Base-by-base conservation (phyloP, 2,329 filamentous ascomycete species). In the Trichoderma sp. region DNA sequence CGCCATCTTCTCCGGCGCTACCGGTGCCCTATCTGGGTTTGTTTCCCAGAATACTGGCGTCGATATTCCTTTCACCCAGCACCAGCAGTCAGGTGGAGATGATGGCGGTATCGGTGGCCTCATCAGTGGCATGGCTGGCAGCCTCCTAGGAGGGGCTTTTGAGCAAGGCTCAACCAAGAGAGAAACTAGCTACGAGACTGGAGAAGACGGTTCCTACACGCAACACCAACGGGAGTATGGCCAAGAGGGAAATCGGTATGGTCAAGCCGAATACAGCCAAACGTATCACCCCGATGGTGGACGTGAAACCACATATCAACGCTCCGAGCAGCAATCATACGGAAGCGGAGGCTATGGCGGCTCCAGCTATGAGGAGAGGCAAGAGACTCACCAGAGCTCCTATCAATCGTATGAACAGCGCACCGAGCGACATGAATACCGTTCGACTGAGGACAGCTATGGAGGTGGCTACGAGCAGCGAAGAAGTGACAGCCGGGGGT, bases 21-120 rank as follows among this genome's bases (percentile, higher is more conserved):
- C 89, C 12, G 87, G 90, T 62, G 89, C 85, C 41, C 80, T 90
- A 41, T 87, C 87, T 29, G 82, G 84, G 63, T 80, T 89, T 18
- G 83, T 90, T 31, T 81, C 86, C 78, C 83, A 85, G 75, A 85
- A 87, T 69, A 87, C 86, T 11, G 88, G 88, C 33, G 80, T 84
- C 66, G 84, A 86, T 76, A 75, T 87, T 65, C 79, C 81, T 18
- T 79, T 81, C 66, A 79, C 80, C 33, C 79, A 77, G 12, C 77
- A 80, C n/a, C 77, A 83, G 56, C 78, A 80, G 87, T 89, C 79
- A 8, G 88, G 89, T 75, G 88, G 92, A 78, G 91, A 91, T 65
- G 91, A 92, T 67, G 90, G 90, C 12, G 90, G 90, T 12, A 82
- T 95, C 1, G 93, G 93, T 35, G 92, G 92, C 29, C 85, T 97